Conservation (phyloP, 257 asterid genomes). For the Gynochthodes officinalis region DNA sequence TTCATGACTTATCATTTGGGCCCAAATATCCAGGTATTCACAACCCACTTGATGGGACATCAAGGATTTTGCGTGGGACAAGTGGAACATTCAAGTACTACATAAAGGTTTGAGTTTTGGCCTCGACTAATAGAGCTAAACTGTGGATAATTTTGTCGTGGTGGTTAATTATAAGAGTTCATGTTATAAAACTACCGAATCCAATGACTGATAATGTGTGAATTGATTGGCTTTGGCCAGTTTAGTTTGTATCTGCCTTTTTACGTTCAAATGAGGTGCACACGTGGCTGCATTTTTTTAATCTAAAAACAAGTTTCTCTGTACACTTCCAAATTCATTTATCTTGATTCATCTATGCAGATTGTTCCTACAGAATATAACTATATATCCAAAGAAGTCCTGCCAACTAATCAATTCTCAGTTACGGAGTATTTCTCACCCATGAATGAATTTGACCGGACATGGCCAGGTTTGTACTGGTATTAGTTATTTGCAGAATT, state of each 20-base stretch:
- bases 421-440: conserved; percentile 94
- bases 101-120: conserved; percentile 63
- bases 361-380: conserved; percentile 95
- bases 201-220: not conserved
- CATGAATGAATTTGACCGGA: conserved; percentile 59
- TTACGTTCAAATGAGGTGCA: not conserved
- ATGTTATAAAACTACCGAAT: not conserved
- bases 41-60: conserved; percentile 94
- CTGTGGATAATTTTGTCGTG: not conserved
- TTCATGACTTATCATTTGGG: conserved; percentile 94
- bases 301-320: not conserved
- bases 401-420: conserved; percentile 93
- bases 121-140: not conserved
- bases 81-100: conserved; percentile 99
- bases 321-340: not conserved
- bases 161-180: not conserved
- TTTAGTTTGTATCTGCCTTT: not conserved
- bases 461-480: conserved; percentile 78
- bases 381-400: conserved; percentile 74
- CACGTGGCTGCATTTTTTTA: not conserved
- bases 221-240: not conserved
- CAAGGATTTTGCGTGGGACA: conserved; percentile 70
- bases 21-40: conserved; percentile 96
- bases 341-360: conserved; percentile 38
- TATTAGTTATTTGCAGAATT: not conserved